Base-by-base conservation (phyloP, 1,139 yeast species). In the Magnusiomyces tetraspermus region DNA sequence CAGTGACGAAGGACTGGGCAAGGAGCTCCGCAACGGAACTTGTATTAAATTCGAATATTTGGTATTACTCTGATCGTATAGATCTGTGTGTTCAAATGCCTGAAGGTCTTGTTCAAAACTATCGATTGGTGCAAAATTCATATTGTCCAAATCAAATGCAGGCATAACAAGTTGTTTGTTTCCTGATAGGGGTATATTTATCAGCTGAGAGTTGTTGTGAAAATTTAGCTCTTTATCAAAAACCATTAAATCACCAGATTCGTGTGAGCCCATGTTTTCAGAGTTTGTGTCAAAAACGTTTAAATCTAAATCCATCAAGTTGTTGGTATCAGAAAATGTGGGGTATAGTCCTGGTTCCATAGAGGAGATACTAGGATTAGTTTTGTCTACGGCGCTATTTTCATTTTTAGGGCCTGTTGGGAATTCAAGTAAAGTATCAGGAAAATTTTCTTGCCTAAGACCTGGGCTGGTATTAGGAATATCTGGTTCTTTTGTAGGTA, bases 1-100 rank as follows among this genome's bases (percentile, higher is more conserved):
- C n/a, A n/a, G n/a, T n/a, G 51, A 49, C 13, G 46, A 48, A n/a
- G 51, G 17, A 21, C 38, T 19, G 17, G 43, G 23, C 2, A 15
- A 11, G 30, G 47, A 48, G 42, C 58, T 53, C 10, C 62, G 50
- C 2, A 56, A 50, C 1, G 62, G 61, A 3, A 54, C 51, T 31
- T 56, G 60, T 50, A 57, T 54, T 8, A 60, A 55, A 2, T 57
- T 59, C 26, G 48, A 31, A 19, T 45, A 45, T 31, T 30, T 15
- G 46, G 6, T 36, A 17, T 36, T 13, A 8, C 33, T 36, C 15
- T 36, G 11, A 36, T n/a, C 15, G 17, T 10, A 36, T 31, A 45
- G 23, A 3, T 45, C 24, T 3, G 37, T 31, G 3, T 21, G 11
- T 3, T 45, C 28, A 17, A 45, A 21, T 17, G 48, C 30, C 2